These are phyloP conservation scores for Gaultheria prostrata DNA, from an alignment of 148 eudicot genomes.

Conservation along the genomic window DNA sequence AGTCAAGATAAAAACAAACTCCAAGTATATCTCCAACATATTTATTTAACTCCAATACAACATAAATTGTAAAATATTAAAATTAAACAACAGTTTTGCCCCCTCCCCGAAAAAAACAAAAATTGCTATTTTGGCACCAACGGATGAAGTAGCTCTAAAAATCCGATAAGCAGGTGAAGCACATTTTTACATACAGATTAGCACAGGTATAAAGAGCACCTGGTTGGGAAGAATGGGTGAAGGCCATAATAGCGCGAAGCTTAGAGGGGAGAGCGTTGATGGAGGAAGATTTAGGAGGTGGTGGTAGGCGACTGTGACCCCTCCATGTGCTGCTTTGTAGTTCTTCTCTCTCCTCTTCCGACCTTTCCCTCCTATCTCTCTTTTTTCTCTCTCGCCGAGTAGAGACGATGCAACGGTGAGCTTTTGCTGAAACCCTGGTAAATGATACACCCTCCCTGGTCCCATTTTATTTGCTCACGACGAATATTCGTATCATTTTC, in stretches of 20 bases:
- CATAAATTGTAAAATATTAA: too few relatives aligned
- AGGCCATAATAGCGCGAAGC: slow-evolving; percentile 62
- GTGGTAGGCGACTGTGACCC: slow-evolving; percentile 57
- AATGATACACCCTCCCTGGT: too few relatives aligned
- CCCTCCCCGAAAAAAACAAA: too few relatives aligned
- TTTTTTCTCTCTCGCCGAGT: neutral
- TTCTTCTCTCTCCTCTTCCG: slow-evolving; percentile 76
- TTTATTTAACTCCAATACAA: too few relatives aligned
- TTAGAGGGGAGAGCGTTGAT: slow-evolving; percentile 70
- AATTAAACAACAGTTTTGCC: too few relatives aligned
- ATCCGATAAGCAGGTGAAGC: neutral
- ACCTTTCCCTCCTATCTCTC: slow-evolving; percentile 80
- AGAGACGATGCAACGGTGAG: neutral
- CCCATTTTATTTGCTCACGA: too few relatives aligned
- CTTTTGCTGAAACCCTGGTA: neutral
- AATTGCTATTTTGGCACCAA: too few relatives aligned
- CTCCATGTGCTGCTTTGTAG: slow-evolving; percentile 78
- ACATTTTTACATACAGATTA: neutral
- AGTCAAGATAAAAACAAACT: too few relatives aligned
- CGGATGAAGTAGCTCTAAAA: neutral
- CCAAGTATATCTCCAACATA: too few relatives aligned
- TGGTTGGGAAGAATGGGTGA: slow-evolving; percentile 18
- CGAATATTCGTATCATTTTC: too few relatives aligned
- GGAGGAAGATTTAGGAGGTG: slow-evolving; percentile 66
- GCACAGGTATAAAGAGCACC: slow-evolving; percentile 14